phyloP scores from a whole-genome alignment of 768 basidiomycete genomes.

The Collybia nuda region DNA sequence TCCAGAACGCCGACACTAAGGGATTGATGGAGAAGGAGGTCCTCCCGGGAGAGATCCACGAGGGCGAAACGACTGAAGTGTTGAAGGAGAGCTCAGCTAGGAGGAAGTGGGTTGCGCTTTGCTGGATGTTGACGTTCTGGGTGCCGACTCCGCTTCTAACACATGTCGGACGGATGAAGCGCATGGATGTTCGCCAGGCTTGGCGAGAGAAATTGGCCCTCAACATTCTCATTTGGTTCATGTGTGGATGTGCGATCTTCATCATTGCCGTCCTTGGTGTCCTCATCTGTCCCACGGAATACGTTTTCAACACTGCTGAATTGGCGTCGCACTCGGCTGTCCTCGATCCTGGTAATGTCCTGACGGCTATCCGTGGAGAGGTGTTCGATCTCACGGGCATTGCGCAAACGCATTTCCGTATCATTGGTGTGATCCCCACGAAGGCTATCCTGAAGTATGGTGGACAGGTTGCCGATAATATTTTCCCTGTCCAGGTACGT shows the following conservation, averaged over 20 bases:
- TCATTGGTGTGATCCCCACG: constrained; percentile 69
- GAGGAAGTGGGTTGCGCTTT: constrained; percentile 83
- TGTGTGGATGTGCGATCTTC: constrained; percentile 86
- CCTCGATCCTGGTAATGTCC: constrained; percentile 71
- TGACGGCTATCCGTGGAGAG: constrained; percentile 86
- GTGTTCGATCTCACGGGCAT: constrained; percentile 84
- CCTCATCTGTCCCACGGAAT: constrained; percentile 92
- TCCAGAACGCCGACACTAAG: constrained; percentile 78
- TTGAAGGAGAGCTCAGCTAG: constrained; percentile 80
- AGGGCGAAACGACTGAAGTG: constrained; percentile 87
- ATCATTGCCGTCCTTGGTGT: constrained; percentile 87
- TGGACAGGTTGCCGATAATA: constrained; percentile 64
- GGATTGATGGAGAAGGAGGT: constrained; percentile 78
- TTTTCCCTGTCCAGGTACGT: constrained; percentile 93
- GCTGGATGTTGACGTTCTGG: constrained; percentile 93
- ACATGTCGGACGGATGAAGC: constrained; percentile 89
- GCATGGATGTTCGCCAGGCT: constrained; percentile 89
- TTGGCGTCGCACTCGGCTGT: constrained; percentile 67
- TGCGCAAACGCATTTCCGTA: constrained; percentile 62
- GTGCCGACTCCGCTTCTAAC: constrained; percentile 70
- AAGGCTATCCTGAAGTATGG: constrained; percentile 85
- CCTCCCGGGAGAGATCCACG: constrained; percentile 80
- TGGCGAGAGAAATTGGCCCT: constrained; percentile 97
- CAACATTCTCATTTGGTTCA: constrained; percentile 95
- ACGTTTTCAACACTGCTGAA: constrained; percentile 83